Percentiles rank a stretch among this genome's conserved stretches.
Conservation (phyloP, 1,284 basidiomycete species). For the Cryptococcus jaspeensis region DNA sequence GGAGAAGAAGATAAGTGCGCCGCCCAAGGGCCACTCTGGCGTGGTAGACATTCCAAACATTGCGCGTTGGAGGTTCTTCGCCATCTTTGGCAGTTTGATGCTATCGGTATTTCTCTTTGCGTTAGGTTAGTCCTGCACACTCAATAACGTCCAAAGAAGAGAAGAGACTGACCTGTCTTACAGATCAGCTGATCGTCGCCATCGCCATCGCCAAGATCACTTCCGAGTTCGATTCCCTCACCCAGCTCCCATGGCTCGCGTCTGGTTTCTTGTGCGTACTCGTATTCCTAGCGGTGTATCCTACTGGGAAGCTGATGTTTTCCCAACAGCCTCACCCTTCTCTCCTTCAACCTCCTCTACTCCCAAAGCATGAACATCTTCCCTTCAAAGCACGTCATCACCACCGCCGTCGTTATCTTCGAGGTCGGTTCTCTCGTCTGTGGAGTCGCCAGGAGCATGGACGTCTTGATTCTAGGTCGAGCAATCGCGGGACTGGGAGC, state of each 20-base stretch:
- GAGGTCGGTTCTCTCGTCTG: constrained; percentile 58
- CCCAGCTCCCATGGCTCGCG: constrained; percentile 51
- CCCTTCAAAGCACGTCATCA: constrained; percentile 51
- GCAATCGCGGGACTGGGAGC: constrained; percentile 57
- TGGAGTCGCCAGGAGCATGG: constrained; percentile 55
- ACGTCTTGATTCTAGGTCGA: constrained; percentile 55
- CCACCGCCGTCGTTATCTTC: constrained; percentile 54
- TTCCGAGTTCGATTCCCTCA: constrained; percentile 51
- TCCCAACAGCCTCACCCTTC: constrained; percentile 42
- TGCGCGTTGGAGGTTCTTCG: constrained; percentile 32
- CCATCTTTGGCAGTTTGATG: constrained; percentile 37
- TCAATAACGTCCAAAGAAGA: background rate
- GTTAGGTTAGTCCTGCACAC: constrained; percentile 26
- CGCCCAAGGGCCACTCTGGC: constrained; percentile 8
- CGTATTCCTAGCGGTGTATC: background rate
- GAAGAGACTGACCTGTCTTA: too few species aligned
- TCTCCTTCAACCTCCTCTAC: constrained; percentile 51
- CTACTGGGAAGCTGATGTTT: constrained; percentile 6
- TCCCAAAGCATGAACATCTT: constrained; percentile 51
- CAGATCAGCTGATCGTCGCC: constrained; percentile 53
- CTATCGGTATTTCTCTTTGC: constrained; percentile 47
- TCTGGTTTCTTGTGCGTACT: constrained; percentile 41
- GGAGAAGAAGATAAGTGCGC: constrained; percentile 6
- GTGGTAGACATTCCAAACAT: constrained; percentile 25
- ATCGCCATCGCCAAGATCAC: constrained; percentile 51